Base-by-base conservation (phyloP, 2,329 filamentous ascomycete genomes). In the Colletotrichum siamense region DNA sequence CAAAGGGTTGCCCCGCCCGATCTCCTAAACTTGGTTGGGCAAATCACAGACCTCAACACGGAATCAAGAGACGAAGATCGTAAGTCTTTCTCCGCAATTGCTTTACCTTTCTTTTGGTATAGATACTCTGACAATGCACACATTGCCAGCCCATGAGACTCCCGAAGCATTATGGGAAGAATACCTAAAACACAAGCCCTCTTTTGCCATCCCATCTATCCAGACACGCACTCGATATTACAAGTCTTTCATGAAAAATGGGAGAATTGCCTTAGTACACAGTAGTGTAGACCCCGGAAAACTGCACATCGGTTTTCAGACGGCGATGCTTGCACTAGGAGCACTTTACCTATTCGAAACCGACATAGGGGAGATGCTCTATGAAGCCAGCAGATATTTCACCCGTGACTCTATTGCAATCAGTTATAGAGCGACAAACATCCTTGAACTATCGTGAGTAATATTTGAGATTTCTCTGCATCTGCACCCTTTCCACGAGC, bases 21-120 rank as follows among this genome's bases (percentile, higher is more conserved):
- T 12, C 3, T 8, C 44, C 44, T 13, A 24, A 24, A 52, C 44
- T 22, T 52, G 44, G n/a, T 4, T 0, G n/a, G 44, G 1, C 44
- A 52, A 22, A 24, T 52, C 10, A 13, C 44, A 13, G 12, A 5
- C n/a, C 3, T 13, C n/a, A 13, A 24, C 6, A 52, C n/a, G n/a
- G 44, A 52, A 52, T 52, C 44, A 22, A 24, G n/a, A 52, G n/a
- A 1, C 44, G 44, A 52, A 8, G 10, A 5, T 52, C 12, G 44
- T 52, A 52, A 8, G 44, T 52, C 18, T 22, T 49, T 49, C n/a
- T 22, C n/a, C 12, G 4, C 10, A n/a, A 8, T 13, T 49, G 10
- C 0, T 7, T 7, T 22, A n/a, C 18, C 39, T 49, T 49, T 0
- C 10, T 49, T 12, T 22, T 3, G 3, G 3, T 49, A 3, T 7